Evolutionary conservation across 129 eudicot genomes (phyloP).

Genomic region (Tagetes erecta): DNA sequence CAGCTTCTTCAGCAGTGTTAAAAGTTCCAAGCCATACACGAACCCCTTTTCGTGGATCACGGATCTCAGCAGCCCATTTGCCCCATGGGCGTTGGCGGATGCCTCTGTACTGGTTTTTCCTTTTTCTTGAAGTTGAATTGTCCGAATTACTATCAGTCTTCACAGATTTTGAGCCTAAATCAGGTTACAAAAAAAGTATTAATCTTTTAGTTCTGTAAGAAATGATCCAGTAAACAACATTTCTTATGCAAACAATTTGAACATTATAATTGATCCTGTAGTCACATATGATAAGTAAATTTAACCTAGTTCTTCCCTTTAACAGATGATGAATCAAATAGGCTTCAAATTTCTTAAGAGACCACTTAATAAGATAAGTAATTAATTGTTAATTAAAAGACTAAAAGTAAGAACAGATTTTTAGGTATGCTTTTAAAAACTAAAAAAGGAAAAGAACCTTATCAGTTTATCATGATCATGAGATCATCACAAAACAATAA

Average conservation of each 20-base stretch:
- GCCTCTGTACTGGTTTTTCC: slow-evolving; percentile 84
- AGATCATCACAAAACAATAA: slow-evolving; percentile 3
- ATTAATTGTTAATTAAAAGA: not conserved
- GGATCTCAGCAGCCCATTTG: slow-evolving; percentile 99
- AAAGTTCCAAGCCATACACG: slow-evolving; percentile 98
- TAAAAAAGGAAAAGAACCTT: not conserved
- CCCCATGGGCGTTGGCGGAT: slow-evolving; percentile 99
- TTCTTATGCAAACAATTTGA: not conserved
- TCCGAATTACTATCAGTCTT: slow-evolving; percentile 50
- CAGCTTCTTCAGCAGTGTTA: slow-evolving; percentile 98
- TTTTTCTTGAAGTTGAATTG: slow-evolving; percentile 67
- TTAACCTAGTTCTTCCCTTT: not conserved
- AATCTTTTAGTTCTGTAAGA: not conserved
- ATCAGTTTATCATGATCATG: not conserved
- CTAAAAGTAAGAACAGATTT: not conserved
- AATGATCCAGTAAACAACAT: not conserved
- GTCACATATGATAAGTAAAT: not conserved
- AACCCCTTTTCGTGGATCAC: slow-evolving; percentile 92
- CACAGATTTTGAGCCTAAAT: slow-evolving; percentile 44
- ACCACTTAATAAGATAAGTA: not conserved
- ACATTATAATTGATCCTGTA: not conserved
- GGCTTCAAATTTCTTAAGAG: not conserved
- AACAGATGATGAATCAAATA: not conserved
- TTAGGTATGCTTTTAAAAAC: not conserved
- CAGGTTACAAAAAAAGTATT: not conserved